These are phyloP conservation scores for Metarhizium album DNA, from an alignment of 2,329 filamentous ascomycete genomes.

Conservation along the genomic window DNA sequence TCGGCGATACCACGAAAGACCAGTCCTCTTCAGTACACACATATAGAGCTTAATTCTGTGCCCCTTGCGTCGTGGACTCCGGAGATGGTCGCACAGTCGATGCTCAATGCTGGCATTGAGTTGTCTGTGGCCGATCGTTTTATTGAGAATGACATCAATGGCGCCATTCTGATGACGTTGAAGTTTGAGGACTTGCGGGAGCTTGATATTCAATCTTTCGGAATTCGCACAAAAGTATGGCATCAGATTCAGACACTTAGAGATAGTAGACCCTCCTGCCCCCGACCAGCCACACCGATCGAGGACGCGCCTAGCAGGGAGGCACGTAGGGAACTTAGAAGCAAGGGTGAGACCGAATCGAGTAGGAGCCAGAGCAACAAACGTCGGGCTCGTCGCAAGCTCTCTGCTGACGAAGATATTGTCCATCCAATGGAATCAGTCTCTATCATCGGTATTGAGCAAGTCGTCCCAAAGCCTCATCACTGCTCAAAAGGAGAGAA, in stretches of 20 bases:
- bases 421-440: slow-evolving; percentile 75
- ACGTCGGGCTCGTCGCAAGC: slow-evolving; percentile 26
- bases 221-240: slow-evolving; percentile 70
- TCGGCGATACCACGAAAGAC: slow-evolving; percentile 22
- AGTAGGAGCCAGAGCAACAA: slow-evolving; percentile 30
- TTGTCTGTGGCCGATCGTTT: slow-evolving; percentile 70
- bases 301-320: slow-evolving; percentile 46
- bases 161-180: slow-evolving; percentile 76
- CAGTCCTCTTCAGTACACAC: slow-evolving; percentile 46
- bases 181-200: slow-evolving; percentile 83
- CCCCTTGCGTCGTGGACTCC: slow-evolving; percentile 59
- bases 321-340: slow-evolving; percentile 34
- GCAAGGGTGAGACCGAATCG: slow-evolving; percentile 23
- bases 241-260: slow-evolving; percentile 64
- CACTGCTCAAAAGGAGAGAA: slow-evolving; percentile 77
- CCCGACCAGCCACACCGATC: slow-evolving; percentile 47
- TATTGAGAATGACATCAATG: slow-evolving; percentile 84
- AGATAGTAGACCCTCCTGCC: slow-evolving; percentile 40
- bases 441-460: slow-evolving; percentile 86
- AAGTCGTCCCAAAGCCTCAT: slow-evolving; percentile 75
- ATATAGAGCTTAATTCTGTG: slow-evolving; percentile 45
- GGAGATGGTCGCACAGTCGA: slow-evolving; percentile 72
- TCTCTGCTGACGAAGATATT: slow-evolving; percentile 46
- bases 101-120: slow-evolving; percentile 76
- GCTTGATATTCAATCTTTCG: slow-evolving; percentile 70